Percentiles rank a stretch among this genome's conserved stretches.
phyloP scores from a whole-genome alignment of 2,329 filamentous ascomycete genomes.

The Monosporascus cannonballus region DNA sequence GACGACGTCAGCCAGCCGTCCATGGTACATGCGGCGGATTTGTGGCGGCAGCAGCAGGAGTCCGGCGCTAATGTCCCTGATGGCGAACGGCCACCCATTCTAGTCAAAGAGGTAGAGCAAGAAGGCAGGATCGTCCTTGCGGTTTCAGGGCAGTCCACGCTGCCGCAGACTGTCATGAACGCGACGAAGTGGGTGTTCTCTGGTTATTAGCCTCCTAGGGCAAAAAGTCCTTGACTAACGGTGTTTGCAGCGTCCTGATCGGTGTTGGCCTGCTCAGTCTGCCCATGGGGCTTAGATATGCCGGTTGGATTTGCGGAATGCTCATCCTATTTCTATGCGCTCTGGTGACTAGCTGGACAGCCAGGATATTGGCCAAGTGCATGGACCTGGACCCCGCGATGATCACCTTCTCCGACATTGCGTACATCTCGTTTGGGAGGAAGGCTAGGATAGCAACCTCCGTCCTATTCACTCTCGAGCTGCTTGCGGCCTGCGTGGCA shows the following conservation, averaged over 20 bases:
- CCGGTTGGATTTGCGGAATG: slow-evolving; percentile 82
- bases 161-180: slow-evolving; percentile 95
- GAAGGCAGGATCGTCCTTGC: slow-evolving; percentile 80
- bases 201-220: neutral
- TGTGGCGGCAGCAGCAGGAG: slow-evolving; percentile 50
- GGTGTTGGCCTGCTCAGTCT: slow-evolving; percentile 85
- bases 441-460: slow-evolving; percentile 77
- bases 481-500: slow-evolving; percentile 83
- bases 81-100: slow-evolving; percentile 63
- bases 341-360: slow-evolving; percentile 76
- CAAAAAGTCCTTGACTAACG: slow-evolving; percentile 1
- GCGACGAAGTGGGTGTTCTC: slow-evolving; percentile 61
- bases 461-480: slow-evolving; percentile 79
- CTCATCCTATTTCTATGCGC: slow-evolving; percentile 69
- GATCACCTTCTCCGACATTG: slow-evolving; percentile 91
- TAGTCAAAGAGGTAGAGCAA: slow-evolving; percentile 86
- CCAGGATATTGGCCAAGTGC: slow-evolving; percentile 77
- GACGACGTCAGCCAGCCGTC: slow-evolving; percentile 37
- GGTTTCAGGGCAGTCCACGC: slow-evolving; percentile 87
- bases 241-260: slow-evolving; percentile 59
- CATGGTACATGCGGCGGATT: slow-evolving; percentile 44
- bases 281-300: slow-evolving; percentile 79
- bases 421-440: slow-evolving; percentile 82
- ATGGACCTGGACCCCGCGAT: slow-evolving; percentile 79
- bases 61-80: slow-evolving; percentile 40